phyloP scores from a whole-genome alignment of 2,329 filamentous ascomycete species.

The Neonectria neomacrospora region DNA sequence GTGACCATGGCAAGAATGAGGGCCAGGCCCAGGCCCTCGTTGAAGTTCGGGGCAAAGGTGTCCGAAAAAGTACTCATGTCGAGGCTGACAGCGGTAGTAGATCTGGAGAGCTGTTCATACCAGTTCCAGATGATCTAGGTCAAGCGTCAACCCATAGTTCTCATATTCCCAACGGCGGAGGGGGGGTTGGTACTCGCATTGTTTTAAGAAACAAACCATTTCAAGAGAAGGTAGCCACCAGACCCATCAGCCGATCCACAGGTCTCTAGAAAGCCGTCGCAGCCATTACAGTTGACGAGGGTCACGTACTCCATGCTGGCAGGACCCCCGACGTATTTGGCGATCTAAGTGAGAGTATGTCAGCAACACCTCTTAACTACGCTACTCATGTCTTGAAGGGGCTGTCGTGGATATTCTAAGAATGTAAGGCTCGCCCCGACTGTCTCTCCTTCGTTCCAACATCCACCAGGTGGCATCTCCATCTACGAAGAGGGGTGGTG shows the following conservation, averaged over 20 bases:
- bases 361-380: neutral
- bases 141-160: neutral
- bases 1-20: constrained; percentile 12
- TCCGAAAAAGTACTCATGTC: constrained; percentile 3
- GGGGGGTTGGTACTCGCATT: neutral
- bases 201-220: constrained; percentile 11
- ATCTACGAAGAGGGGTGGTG: too few relatives aligned
- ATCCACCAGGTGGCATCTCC: neutral
- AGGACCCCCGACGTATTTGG: neutral
- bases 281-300: constrained; percentile 9
- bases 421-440: constrained; percentile 5
- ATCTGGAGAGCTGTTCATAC: constrained; percentile 5
- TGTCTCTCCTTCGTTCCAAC: neutral
- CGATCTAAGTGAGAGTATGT: neutral
- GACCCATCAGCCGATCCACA: neutral
- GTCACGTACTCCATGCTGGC: constrained; percentile 3
- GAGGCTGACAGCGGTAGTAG: neutral
- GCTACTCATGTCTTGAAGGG: neutral
- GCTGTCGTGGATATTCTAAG: neutral
- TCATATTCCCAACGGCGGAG: neutral
- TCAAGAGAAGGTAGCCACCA: constrained; percentile 3
- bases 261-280: constrained; percentile 3
- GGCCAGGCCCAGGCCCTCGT: constrained; percentile 8
- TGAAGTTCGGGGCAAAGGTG: constrained; percentile 6
- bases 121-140: constrained; percentile 16